Evolutionary conservation across 2,329 filamentous ascomycete genomes (phyloP).

Genomic region (Monosporascus cannonballus): DNA sequence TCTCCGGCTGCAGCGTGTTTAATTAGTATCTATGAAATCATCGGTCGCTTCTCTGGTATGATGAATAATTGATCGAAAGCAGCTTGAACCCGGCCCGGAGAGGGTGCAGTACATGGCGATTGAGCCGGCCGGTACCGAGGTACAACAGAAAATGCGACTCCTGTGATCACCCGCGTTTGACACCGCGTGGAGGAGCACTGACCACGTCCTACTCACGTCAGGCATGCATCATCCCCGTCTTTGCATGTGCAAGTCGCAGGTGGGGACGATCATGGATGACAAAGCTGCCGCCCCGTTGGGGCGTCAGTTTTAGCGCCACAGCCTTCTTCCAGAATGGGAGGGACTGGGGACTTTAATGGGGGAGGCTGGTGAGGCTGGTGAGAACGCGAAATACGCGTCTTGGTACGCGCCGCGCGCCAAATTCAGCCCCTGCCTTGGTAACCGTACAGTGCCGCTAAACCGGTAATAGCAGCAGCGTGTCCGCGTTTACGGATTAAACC

Average conservation of each 20-base stretch:
- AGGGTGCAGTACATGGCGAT: too few species aligned
- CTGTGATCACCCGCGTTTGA: neutral
- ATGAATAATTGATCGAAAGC: too few species aligned
- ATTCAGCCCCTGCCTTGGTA: neutral
- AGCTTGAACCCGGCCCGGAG: too few species aligned
- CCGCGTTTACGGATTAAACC: neutral
- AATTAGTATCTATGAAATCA: too few species aligned
- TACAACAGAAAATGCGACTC: too few species aligned
- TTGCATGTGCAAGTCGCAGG: slow-evolving; percentile 3
- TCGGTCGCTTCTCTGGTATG: too few species aligned
- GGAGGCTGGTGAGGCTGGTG: slow-evolving; percentile 14
- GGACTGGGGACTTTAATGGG: slow-evolving; percentile 12
- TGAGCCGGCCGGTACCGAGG: too few species aligned
- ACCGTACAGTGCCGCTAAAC: neutral
- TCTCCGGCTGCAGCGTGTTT: slow-evolving; percentile 5
- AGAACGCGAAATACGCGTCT: slow-evolving; percentile 23
- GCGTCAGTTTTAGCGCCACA: neutral
- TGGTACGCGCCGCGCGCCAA: slow-evolving; percentile 7
- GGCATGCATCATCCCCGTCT: neutral
- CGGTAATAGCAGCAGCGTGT: neutral
- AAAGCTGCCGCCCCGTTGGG: neutral
- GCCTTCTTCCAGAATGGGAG: neutral
- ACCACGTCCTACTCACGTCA: neutral
- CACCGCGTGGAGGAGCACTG: neutral
- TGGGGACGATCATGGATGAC: neutral